Conservation (phyloP, 129 eudicot genomes). For the Centella asiatica region DNA sequence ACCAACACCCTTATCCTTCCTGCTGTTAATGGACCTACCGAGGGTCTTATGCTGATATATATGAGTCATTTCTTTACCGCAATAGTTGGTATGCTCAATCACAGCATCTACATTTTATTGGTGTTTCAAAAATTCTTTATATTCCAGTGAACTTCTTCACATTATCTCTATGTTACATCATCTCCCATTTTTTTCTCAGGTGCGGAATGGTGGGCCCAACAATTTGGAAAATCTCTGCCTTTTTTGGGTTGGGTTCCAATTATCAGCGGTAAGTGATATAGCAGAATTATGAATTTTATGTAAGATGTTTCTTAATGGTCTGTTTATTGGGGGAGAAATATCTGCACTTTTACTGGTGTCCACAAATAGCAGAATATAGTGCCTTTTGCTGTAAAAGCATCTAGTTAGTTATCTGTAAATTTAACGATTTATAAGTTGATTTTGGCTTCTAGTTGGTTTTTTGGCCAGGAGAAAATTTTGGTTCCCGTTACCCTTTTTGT, state of each 20-base stretch:
- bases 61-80: constrained; percentile 68
- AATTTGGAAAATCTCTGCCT: constrained; percentile 71
- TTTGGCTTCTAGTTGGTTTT: no score
- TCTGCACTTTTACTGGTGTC: no score
- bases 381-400: background rate
- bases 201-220: constrained; percentile 94
- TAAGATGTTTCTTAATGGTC: background rate
- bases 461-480: no score
- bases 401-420: no score
- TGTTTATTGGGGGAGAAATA: background rate
- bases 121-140: constrained; percentile 1
- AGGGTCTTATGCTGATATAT: constrained; percentile 90
- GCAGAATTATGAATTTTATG: background rate
- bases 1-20: constrained; percentile 93
- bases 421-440: no score
- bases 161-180: background rate
- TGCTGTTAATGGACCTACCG: constrained; percentile 89
- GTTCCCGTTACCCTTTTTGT: no score
- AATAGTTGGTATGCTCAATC: constrained; percentile 64
- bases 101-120: no score
- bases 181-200: constrained; percentile 36
- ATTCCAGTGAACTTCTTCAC: background rate
- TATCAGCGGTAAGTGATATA: constrained; percentile 47
- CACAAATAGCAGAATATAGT: background rate
- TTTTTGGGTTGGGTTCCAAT: constrained; percentile 81